These are phyloP conservation scores for Thelonectria blattea DNA, from an alignment of 2,329 filamentous ascomycete genomes.

Conservation along the genomic window DNA sequence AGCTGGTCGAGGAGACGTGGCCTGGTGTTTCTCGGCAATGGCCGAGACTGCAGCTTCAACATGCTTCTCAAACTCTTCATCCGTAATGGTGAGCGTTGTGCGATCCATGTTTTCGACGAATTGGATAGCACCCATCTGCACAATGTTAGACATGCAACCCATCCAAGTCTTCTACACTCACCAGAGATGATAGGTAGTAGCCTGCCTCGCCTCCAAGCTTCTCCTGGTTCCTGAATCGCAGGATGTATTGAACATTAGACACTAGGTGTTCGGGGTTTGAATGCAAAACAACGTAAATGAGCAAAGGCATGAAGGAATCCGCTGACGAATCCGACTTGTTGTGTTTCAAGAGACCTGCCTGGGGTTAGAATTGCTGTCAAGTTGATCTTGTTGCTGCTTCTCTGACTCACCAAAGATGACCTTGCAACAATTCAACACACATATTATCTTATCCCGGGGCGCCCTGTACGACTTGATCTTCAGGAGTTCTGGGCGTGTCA, in stretches of 20 bases:
- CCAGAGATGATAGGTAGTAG: conserved; percentile 94
- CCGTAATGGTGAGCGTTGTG: conserved; percentile 88
- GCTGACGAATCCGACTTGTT: conserved; percentile 93
- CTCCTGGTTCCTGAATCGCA: conserved; percentile 95
- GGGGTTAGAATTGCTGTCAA: conserved; percentile 6
- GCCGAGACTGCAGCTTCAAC: conserved; percentile 96
- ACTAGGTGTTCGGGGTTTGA: conserved; percentile 95
- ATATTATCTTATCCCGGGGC: conserved; percentile 98
- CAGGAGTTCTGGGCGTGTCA: conserved; percentile 71
- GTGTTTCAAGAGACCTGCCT: conserved; percentile 80
- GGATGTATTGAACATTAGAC: conserved; percentile 97
- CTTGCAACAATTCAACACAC: conserved; percentile 97
- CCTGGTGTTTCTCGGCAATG: conserved; percentile 87
- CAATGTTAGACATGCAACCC: conserved; percentile 15
- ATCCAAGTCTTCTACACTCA: conserved; percentile 48
- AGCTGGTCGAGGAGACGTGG: conserved; percentile 52
- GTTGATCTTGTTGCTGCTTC: too few relatives aligned
- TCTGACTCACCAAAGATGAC: conserved; percentile 88
- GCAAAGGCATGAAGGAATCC: conserved; percentile 91
- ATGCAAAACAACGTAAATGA: conserved; percentile 95
- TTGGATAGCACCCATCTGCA: conserved; percentile 85
- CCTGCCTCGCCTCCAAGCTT: conserved; percentile 97
- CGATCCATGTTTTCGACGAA: conserved; percentile 97
- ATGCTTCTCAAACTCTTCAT: conserved; percentile 93
- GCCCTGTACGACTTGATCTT: conserved; percentile 98